Conservation (phyloP, 345 rosid genomes). For the Eucalyptus globulus region DNA sequence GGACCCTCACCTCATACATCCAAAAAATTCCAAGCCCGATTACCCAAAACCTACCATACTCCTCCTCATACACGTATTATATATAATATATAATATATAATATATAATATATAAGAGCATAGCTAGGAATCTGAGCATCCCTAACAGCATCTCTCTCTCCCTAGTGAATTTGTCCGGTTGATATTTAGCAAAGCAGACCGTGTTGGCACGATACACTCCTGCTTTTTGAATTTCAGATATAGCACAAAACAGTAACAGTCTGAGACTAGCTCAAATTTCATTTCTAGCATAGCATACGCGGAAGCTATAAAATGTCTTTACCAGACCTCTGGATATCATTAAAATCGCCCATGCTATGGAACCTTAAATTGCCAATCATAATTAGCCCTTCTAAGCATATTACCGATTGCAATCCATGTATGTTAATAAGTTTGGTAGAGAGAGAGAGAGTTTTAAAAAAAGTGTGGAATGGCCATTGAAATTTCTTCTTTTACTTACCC, state of each 20-base stretch:
- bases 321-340: neutral
- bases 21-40: no score
- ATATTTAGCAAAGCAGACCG: neutral
- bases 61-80: no score
- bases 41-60: no score
- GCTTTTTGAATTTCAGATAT: neutral
- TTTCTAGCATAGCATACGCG: neutral
- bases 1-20: no score
- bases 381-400: no score
- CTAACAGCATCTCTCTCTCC: neutral
- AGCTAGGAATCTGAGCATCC: neutral
- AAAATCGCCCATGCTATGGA: neutral
- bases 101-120: neutral
- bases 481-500: neutral
- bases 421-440: no score
- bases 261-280: neutral
- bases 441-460: neutral
- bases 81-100: neutral
- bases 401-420: no score
- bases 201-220: neutral
- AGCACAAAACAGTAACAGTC: neutral
- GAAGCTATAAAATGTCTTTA: neutral
- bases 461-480: neutral
- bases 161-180: neutral
- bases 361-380: neutral